These are phyloP conservation scores for Aspergillus transmontanensis DNA, from an alignment of 2,329 filamentous ascomycete species.

Conservation along the genomic window DNA sequence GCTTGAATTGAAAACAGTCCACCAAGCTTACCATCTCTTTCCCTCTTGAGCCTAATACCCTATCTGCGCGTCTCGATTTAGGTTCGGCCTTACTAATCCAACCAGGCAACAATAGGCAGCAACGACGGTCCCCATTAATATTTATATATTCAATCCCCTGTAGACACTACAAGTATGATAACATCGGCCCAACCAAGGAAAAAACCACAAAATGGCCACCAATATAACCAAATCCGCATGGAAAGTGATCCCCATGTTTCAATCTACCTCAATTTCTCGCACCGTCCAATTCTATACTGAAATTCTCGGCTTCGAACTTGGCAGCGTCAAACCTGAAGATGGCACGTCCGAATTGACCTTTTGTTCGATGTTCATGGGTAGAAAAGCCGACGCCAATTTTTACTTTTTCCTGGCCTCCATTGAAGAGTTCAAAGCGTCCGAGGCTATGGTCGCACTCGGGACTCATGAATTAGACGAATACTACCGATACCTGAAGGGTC, in stretches of 20 bases:
- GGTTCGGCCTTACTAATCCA: no score
- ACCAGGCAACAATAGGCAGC: no score
- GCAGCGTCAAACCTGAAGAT: neutral
- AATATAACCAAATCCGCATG: neutral
- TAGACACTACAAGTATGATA: no score
- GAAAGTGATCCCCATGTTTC: neutral
- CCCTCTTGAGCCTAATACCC: no score
- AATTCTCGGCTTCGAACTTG: neutral
- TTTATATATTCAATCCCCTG: no score
- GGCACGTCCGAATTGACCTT: neutral
- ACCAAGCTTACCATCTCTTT: accelerated
- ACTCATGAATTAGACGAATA: neutral
- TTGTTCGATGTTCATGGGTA: neutral
- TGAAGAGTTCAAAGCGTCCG: neutral
- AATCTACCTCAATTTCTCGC: neutral
- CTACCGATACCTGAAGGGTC: neutral
- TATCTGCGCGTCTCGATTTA: no score
- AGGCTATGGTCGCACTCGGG: neutral
- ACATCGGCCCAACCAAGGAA: no score
- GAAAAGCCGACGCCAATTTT: neutral
- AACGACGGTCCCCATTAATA: neutral
- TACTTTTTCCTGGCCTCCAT: neutral
- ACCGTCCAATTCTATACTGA: neutral
- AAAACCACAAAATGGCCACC: neutral
- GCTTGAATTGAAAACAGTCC: no score